Percentiles rank a stretch among this genome's conserved stretches.
These are phyloP conservation scores for Pascua guehoae DNA, from an alignment of 1,284 basidiomycete species.

Conservation along the genomic window DNA sequence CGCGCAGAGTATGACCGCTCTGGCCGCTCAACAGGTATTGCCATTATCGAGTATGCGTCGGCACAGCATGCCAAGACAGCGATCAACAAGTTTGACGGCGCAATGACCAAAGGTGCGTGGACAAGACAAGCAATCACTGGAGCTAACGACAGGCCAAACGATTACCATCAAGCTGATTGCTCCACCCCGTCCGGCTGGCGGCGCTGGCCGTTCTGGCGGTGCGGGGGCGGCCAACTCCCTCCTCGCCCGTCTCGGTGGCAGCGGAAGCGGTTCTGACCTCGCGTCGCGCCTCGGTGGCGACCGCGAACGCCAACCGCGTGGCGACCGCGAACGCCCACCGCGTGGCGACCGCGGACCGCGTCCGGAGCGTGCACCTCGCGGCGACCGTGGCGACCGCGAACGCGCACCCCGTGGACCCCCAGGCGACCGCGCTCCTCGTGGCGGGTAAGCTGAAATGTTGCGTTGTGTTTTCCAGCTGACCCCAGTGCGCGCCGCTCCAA, in stretches of 20 bases:
- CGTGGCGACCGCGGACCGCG: conserved; percentile 1
- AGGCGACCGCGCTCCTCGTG: conserved; percentile 22
- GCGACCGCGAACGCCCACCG: background rate
- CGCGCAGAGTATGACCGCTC: conserved; percentile 80
- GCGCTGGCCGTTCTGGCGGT: no score
- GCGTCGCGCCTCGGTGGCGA: conserved; percentile 6
- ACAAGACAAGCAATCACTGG: background rate
- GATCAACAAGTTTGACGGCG: conserved; percentile 81
- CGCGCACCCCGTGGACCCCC: background rate
- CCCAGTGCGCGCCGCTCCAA: conserved; percentile 38
- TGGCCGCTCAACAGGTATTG: conserved; percentile 83
- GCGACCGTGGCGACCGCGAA: conserved; percentile 7
- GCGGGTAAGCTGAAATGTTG: conserved; percentile 21
- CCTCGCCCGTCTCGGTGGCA: conserved; percentile 5
- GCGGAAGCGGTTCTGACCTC: background rate
- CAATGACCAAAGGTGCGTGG: conserved; percentile 76
- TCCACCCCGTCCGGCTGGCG: conserved; percentile 14
- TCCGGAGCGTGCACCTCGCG: conserved; percentile 7
- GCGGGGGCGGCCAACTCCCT: background rate
- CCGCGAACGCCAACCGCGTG: background rate
- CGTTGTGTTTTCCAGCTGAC: background rate
- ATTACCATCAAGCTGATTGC: conserved; percentile 65
- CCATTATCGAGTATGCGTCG: conserved; percentile 76
- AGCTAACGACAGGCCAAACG: conserved; percentile 62
- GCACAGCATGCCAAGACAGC: conserved; percentile 74